phyloP scores from a whole-genome alignment of 2,329 filamentous ascomycete genomes.

The Aspergillus latus region DNA sequence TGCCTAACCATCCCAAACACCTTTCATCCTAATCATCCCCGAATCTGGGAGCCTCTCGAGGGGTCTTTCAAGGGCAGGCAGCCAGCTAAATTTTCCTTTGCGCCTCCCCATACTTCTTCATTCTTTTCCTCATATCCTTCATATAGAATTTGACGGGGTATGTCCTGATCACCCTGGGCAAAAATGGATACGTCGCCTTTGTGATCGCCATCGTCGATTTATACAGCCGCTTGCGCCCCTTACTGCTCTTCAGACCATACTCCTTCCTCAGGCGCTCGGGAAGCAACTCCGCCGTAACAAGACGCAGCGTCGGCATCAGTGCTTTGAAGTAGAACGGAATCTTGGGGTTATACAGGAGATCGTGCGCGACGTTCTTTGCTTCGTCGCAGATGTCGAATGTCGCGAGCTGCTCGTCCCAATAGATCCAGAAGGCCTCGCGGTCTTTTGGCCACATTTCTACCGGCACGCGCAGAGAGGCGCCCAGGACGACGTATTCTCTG shows the following conservation, averaged over 20 bases:
- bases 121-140: conserved; percentile 27
- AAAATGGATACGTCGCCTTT: conserved; percentile 34
- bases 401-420: conserved; percentile 40
- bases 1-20: too few species aligned
- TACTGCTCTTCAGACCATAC: conserved; percentile 34
- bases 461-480: conserved; percentile 31
- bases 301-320: conserved; percentile 28
- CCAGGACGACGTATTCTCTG: conserved; percentile 29
- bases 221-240: conserved; percentile 29
- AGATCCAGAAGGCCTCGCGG: conserved; percentile 38
- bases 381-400: conserved; percentile 34
- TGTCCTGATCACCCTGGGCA: conserved; percentile 31
- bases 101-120: conserved; percentile 7
- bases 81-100: conserved; percentile 7
- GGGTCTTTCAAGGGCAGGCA: too few species aligned
- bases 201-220: conserved; percentile 34
- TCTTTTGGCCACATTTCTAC: conserved; percentile 39
- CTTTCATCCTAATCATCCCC: too few species aligned
- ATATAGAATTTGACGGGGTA: conserved; percentile 36
- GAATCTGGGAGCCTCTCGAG: too few species aligned
- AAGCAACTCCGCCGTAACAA: conserved; percentile 37
- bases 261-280: conserved; percentile 34
- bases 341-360: conserved; percentile 31
- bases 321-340: conserved; percentile 28
- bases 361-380: conserved; percentile 29